Conservation (phyloP, 2,329 filamentous ascomycete genomes). For the Pyrenophora teres region DNA sequence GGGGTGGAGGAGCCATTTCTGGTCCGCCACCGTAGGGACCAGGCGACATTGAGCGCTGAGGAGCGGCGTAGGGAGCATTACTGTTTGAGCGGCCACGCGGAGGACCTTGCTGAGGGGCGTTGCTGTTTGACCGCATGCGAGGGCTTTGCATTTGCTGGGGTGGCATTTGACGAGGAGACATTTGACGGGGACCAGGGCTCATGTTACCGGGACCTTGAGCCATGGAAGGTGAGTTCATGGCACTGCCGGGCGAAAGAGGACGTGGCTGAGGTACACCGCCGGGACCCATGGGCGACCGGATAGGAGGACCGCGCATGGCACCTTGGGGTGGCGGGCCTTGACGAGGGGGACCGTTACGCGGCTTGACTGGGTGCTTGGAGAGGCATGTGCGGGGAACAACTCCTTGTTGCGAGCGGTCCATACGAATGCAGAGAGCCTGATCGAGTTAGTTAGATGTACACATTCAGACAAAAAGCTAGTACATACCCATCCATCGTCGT, state of each 20-base stretch:
- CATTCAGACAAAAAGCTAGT: background rate
- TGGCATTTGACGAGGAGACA: slow-evolving; percentile 29
- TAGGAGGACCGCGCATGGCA: slow-evolving; percentile 37
- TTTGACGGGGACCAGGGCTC: slow-evolving; percentile 43
- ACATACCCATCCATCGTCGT: slow-evolving; percentile 97
- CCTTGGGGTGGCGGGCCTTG: slow-evolving; percentile 56
- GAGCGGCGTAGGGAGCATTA: slow-evolving; percentile 45
- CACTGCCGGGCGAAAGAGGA: slow-evolving; percentile 53
- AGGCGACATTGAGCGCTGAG: slow-evolving; percentile 47
- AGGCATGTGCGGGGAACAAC: slow-evolving; percentile 93
- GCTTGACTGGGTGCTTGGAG: slow-evolving; percentile 88
- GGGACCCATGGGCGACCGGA: slow-evolving; percentile 39
- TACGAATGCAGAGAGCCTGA: slow-evolving; percentile 84
- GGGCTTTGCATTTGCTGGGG: slow-evolving; percentile 33
- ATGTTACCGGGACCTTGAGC: slow-evolving; percentile 49
- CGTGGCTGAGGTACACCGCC: slow-evolving; percentile 40
- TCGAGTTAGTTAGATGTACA: slow-evolving; percentile 12
- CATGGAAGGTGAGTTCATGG: slow-evolving; percentile 56
- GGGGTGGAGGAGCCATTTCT: slow-evolving; percentile 37
- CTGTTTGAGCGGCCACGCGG: slow-evolving; percentile 44
- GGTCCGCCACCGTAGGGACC: slow-evolving; percentile 47
- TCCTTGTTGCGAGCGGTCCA: slow-evolving; percentile 90
- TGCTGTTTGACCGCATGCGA: slow-evolving; percentile 44
- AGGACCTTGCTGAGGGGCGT: slow-evolving; percentile 38
- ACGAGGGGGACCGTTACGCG: slow-evolving; percentile 63